phyloP scores from a whole-genome alignment of 2,329 filamentous ascomycete genomes.

The Lachnellula arida region DNA sequence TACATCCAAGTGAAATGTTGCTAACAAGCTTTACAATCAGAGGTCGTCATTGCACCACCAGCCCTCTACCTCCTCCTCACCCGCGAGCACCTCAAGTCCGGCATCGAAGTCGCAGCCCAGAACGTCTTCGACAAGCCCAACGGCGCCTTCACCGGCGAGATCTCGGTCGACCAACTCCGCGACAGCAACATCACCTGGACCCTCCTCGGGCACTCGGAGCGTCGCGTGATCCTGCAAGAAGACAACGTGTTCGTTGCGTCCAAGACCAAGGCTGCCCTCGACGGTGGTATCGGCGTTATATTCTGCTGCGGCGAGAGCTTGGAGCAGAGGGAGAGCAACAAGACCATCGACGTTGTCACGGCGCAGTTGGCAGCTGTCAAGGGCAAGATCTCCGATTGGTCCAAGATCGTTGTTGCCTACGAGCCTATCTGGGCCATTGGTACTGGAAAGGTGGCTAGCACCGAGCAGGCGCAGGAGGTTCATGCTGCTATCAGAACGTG shows the following conservation, averaged over 20 bases:
- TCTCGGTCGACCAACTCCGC: constrained; percentile 85
- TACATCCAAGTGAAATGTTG: not conserved
- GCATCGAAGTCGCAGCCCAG: constrained; percentile 85
- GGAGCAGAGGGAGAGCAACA: constrained; percentile 80
- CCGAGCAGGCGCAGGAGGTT: constrained; percentile 87
- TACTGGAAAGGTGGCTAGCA: constrained; percentile 88
- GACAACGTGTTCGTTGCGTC: constrained; percentile 77
- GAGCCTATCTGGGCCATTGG: constrained; percentile 98
- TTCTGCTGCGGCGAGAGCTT: constrained; percentile 96
- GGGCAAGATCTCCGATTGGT: constrained; percentile 80
- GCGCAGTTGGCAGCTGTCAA: constrained; percentile 78
- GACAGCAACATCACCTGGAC: constrained; percentile 86
- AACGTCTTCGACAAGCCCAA: constrained; percentile 98
- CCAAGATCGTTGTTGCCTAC: constrained; percentile 92
- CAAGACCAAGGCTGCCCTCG: constrained; percentile 92
- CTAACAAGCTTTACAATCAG: constrained; percentile 39
- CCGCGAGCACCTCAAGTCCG: constrained; percentile 69
- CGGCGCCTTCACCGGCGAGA: constrained; percentile 95
- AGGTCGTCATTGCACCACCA: constrained; percentile 92
- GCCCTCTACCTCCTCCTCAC: constrained; percentile 85
- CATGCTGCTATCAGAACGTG: constrained; percentile 88
- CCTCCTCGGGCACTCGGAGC: constrained; percentile 92
- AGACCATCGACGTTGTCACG: constrained; percentile 83
- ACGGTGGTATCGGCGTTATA: constrained; percentile 84
- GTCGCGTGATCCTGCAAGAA: constrained; percentile 85